These are phyloP conservation scores for Syzygium grande DNA, from an alignment of 345 rosid genomes.

Conservation along the genomic window DNA sequence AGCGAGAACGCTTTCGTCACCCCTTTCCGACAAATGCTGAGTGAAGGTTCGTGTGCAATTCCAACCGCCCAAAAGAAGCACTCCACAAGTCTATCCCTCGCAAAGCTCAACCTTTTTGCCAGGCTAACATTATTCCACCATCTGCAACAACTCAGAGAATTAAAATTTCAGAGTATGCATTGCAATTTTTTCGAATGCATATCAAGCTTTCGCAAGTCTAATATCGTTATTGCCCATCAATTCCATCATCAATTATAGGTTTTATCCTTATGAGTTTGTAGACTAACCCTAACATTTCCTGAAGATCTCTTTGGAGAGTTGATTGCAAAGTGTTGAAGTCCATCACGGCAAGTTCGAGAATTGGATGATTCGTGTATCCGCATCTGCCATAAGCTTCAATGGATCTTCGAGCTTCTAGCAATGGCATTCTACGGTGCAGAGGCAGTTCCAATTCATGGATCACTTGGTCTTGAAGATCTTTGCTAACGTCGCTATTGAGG, in stretches of 20 bases:
- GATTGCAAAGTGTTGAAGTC: constrained; percentile 35
- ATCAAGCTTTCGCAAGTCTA: background rate
- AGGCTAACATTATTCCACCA: constrained; percentile 32
- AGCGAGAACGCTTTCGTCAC: constrained; percentile 27
- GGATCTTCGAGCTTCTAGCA: constrained; percentile 25
- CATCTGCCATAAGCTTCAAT: constrained; percentile 14
- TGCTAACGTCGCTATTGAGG: background rate
- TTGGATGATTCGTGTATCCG: background rate
- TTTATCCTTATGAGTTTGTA: constrained; percentile 5
- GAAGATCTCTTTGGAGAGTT: constrained; percentile 20
- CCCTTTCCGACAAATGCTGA: constrained; percentile 8
- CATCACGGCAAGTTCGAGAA: constrained; percentile 32
- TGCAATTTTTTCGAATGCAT: background rate
- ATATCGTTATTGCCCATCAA: background rate
- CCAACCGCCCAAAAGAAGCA: constrained; percentile 40
- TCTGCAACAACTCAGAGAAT: background rate
- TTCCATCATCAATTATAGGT: background rate
- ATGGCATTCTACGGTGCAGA: constrained; percentile 12
- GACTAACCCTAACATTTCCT: constrained; percentile 6
- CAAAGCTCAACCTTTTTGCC: constrained; percentile 19
- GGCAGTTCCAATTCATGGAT: constrained; percentile 28
- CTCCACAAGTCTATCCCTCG: constrained; percentile 41
- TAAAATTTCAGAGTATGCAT: background rate
- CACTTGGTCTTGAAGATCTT: constrained; percentile 5
- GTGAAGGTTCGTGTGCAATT: constrained; percentile 16